Percentiles rank a stretch among this genome's conserved stretches.
Conservation (phyloP, 2,329 filamentous ascomycete species). For the Sporothrix euskadiensis region DNA sequence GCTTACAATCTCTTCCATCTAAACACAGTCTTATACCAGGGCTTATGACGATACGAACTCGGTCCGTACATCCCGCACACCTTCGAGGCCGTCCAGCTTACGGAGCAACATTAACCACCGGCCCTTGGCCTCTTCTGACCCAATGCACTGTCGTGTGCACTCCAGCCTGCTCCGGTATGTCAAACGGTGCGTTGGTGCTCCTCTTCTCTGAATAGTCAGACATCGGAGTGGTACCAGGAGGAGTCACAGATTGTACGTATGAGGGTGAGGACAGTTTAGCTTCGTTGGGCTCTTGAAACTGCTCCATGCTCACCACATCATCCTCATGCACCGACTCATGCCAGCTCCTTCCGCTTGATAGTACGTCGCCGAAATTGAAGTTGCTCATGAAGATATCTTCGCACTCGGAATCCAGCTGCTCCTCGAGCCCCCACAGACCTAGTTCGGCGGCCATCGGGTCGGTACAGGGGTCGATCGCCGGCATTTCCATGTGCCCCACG, state of each 20-base stretch:
- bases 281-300: not conserved
- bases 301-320: not conserved
- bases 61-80: slow-evolving; percentile 38
- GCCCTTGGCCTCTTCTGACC: slow-evolving; percentile 38
- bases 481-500: not conserved
- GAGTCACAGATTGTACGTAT: not conserved
- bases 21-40: not conserved
- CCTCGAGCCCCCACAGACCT: not conserved
- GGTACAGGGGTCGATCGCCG: not conserved
- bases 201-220: not conserved
- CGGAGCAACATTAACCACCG: slow-evolving; percentile 40
- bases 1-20: not conserved
- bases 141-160: slow-evolving; percentile 39
- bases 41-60: slow-evolving; percentile 34
- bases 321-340: not conserved
- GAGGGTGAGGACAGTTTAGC: not conserved
- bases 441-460: not conserved
- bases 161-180: slow-evolving; percentile 39
- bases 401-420: not conserved
- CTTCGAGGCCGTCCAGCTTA: slow-evolving; percentile 37
- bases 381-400: not conserved
- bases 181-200: slow-evolving; percentile 38
- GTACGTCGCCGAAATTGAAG: not conserved
- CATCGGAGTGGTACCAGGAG: not conserved
- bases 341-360: not conserved